Percentiles rank a stretch among this genome's conserved stretches.
These are phyloP conservation scores for Waltergamsia citrina DNA, from an alignment of 2,329 filamentous ascomycete genomes.

Conservation along the genomic window DNA sequence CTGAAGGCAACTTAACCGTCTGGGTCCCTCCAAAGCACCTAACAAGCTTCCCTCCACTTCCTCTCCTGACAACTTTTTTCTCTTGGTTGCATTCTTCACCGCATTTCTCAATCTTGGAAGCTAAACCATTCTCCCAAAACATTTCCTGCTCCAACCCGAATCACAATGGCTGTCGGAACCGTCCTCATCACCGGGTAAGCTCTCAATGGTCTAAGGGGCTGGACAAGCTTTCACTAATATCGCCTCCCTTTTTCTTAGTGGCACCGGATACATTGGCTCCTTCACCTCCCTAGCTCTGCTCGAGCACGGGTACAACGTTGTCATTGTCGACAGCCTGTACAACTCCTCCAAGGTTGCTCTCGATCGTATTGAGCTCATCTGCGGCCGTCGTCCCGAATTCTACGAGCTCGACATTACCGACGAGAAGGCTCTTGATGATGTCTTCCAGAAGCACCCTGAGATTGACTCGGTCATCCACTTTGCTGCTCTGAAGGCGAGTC, in stretches of 20 bases:
- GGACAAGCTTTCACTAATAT: slow-evolving; percentile 47
- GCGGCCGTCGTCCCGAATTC: slow-evolving; percentile 78
- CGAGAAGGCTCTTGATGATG: slow-evolving; percentile 70
- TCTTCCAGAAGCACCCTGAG: slow-evolving; percentile 81
- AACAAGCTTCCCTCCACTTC: slow-evolving; percentile 2
- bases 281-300: slow-evolving; percentile 91
- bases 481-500: slow-evolving; percentile 77
- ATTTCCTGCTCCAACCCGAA: neutral
- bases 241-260: slow-evolving; percentile 42
- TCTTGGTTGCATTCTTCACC: slow-evolving; percentile 2
- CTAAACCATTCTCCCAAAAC: neutral
- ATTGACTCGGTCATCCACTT: slow-evolving; percentile 99
- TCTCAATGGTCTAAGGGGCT: slow-evolving; percentile 28
- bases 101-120: slow-evolving; percentile 5
- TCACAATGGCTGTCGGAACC: slow-evolving; percentile 69
- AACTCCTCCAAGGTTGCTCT: slow-evolving; percentile 89
- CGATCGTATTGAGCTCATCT: slow-evolving; percentile 91
- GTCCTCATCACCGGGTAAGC: slow-evolving; percentile 83
- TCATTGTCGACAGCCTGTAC: slow-evolving; percentile 94
- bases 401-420: slow-evolving; percentile 84
- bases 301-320: slow-evolving; percentile 89
- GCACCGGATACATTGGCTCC: slow-evolving; percentile 97
- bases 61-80: slow-evolving; percentile 3
- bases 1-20: neutral
- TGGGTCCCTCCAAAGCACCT: neutral